Base-by-base conservation (phyloP, 2,329 filamentous ascomycete species). In the Exophiala sp. region DNA sequence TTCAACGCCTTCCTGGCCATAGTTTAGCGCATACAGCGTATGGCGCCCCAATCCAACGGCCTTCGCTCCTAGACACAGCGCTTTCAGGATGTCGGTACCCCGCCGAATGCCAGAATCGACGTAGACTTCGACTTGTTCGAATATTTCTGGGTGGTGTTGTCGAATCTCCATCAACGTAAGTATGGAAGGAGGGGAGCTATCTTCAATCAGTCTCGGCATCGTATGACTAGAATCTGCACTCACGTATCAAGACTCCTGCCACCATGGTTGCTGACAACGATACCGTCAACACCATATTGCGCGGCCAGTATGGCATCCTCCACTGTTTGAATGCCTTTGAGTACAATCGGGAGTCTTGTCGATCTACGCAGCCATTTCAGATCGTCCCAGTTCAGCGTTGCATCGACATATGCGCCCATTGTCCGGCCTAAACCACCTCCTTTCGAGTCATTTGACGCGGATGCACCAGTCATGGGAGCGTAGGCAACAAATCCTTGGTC, bases 1-100 rank as follows among this genome's bases (percentile, higher is more conserved):
- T 66, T 95, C 88, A 14, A 97, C 91, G 61, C 94, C 94, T 2
- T 85, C 79, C 56, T 89, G 74, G 1, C 94, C 94, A 66, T 97
- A 97, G 9, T 89, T 84, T 14, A 78, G 65, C 2, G 75, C 74
- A 57, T 78, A 82, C 9, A 82, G 64, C 16, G 58, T 75, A 77
- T 11, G 77, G 78, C 11, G 66, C 0, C 78, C 79, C 50, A 81
- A 72, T 0, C 78, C 77, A 2, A 81, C 78, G 6, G 78, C 78
- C 0, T 73, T 79, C 2, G 77, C 78, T 0, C 78, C 79, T 0
- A 81, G 66, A 14, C 74, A 75, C 7, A 49, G 33, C 20, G 50
- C 50, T 8, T 35, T 20, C 24, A 57, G 41, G 9, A 57, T 36
- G 68, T 68, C 10, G 72, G 69, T 29, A 8, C 24, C 24, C 24